These are phyloP conservation scores for Scutellaria barbata DNA, from an alignment of 257 asterid genomes.

Conservation along the genomic window DNA sequence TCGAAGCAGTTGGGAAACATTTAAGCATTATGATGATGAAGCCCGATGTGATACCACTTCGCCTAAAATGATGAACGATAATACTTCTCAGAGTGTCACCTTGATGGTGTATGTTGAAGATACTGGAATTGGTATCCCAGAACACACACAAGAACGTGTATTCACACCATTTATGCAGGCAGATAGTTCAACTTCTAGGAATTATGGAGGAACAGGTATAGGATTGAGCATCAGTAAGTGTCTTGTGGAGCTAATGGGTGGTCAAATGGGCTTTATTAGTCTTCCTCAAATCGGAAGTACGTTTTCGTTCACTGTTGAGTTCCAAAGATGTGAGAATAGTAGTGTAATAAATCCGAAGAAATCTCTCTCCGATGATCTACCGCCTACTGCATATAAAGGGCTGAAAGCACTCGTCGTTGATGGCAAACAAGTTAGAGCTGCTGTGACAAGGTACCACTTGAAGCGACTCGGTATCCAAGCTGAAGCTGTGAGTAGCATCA, in stretches of 20 bases:
- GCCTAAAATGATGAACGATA: slow-evolving; percentile 32
- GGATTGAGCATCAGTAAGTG: slow-evolving; percentile 93
- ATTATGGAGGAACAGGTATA: slow-evolving; percentile 94
- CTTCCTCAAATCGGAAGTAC: slow-evolving; percentile 88
- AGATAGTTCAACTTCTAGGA: slow-evolving; percentile 90
- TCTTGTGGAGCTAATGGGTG: slow-evolving; percentile 92
- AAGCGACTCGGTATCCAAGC: slow-evolving; percentile 80
- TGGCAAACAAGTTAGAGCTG: slow-evolving; percentile 77
- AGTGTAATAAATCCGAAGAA: slow-evolving; percentile 46
- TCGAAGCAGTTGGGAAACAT: slow-evolving; percentile 71
- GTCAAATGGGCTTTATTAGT: slow-evolving; percentile 78
- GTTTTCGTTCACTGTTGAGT: slow-evolving; percentile 70
- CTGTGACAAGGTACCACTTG: slow-evolving; percentile 79
- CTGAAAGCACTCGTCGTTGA: slow-evolving; percentile 71
- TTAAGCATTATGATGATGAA: slow-evolving; percentile 59
- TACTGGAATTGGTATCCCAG: slow-evolving; percentile 87
- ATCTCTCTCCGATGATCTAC: slow-evolving; percentile 58
- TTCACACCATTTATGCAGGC: slow-evolving; percentile 98
- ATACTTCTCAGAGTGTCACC: slow-evolving; percentile 45
- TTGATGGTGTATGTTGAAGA: slow-evolving; percentile 85
- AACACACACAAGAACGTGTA: slow-evolving; percentile 71
- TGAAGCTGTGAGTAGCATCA: slow-evolving; percentile 58
- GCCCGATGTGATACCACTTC: slow-evolving; percentile 27
- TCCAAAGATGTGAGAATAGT: slow-evolving; percentile 52
- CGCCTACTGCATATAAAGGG: slow-evolving; percentile 67